These are phyloP conservation scores for Agaricus subrufescens DNA, from an alignment of 768 basidiomycete genomes.

Conservation along the genomic window DNA sequence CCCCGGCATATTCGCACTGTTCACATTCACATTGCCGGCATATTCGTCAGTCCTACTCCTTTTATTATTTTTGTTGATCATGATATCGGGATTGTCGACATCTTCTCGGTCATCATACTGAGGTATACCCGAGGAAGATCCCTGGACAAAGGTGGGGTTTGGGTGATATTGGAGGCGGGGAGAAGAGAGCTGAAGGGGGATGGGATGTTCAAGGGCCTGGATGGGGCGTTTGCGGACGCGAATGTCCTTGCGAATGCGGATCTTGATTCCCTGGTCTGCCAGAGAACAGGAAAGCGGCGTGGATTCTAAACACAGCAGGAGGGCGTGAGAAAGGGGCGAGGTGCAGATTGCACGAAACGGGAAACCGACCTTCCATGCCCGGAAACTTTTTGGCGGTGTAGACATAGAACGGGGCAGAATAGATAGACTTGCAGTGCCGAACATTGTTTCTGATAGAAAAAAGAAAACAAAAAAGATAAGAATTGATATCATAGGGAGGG, in stretches of 20 bases:
- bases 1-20: constrained; percentile 11
- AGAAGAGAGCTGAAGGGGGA: constrained; percentile 20
- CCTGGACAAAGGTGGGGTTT: not conserved
- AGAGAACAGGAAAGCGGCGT: constrained; percentile 85
- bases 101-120: constrained; percentile 20
- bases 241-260: constrained; percentile 89
- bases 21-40: constrained; percentile 14
- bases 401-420: constrained; percentile 87
- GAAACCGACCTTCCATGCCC: constrained; percentile 82
- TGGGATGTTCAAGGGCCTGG: constrained; percentile 30
- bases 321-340: constrained; percentile 5
- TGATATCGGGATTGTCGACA: constrained; percentile 14
- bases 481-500: not conserved
- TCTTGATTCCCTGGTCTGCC: constrained; percentile 96
- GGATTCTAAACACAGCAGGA: constrained; percentile 52
- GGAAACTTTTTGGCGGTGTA: constrained; percentile 97
- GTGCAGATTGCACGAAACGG: not conserved
- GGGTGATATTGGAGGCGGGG: constrained; percentile 15
- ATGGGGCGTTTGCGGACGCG: constrained; percentile 72
- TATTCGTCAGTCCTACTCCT: constrained; percentile 31
- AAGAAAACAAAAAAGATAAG: not conserved
- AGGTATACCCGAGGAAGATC: not conserved
- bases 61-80: constrained; percentile 32
- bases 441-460: constrained; percentile 60
- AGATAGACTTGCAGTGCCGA: constrained; percentile 86